Base-by-base conservation (phyloP, 495 filamentous ascomycete species). In the Hypoxylon crocopeplum region DNA sequence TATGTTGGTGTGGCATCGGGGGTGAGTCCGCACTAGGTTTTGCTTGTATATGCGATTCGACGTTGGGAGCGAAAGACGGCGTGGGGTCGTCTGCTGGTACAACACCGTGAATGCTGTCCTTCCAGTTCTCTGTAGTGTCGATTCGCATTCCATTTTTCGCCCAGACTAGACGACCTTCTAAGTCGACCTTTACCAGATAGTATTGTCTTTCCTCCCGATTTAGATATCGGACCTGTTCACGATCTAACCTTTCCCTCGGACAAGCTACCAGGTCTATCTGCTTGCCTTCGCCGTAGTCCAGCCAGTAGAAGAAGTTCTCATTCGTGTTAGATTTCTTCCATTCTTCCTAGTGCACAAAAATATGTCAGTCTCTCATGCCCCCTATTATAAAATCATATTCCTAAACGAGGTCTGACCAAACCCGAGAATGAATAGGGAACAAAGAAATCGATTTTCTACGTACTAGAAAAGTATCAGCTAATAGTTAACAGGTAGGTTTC, bases 281-380 rank as follows among this genome's bases (percentile, higher is more conserved):
- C 27, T 72, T 80, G 5, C 90, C 90, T 32, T 86, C 87, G 2
- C 93, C 93, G 42, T 90, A 75, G 69, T 97, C 93, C n/a, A 97
- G 79, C 92, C 93, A 97, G 72, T 91, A 92, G 70, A 96, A 97
- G 79, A 95, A 97, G 66, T 93, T 96, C 70, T 97, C 86, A 6
- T 82, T 82, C 0, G 90, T 93, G 8, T 88, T 78, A 2, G 82
- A 76, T 49, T 81, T 81, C 70, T 92, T 90, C 93, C 93, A 97
- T 50, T 87, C 84, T 30, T 81, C 79, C n/a, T n/a, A n/a, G n/a
- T n/a, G n/a, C n/a, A n/a, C n/a, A n/a, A n/a, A n/a, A n/a, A n/a
- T n/a, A n/a, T n/a, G n/a, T n/a, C n/a, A n/a, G n/a, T n/a, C n/a
- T n/a, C n/a, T n/a, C n/a, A n/a, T n/a, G n/a, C n/a, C n/a, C n/a